These are phyloP conservation scores for Clarireedia hainanense DNA, from an alignment of 2,329 filamentous ascomycete species.

Conservation along the genomic window DNA sequence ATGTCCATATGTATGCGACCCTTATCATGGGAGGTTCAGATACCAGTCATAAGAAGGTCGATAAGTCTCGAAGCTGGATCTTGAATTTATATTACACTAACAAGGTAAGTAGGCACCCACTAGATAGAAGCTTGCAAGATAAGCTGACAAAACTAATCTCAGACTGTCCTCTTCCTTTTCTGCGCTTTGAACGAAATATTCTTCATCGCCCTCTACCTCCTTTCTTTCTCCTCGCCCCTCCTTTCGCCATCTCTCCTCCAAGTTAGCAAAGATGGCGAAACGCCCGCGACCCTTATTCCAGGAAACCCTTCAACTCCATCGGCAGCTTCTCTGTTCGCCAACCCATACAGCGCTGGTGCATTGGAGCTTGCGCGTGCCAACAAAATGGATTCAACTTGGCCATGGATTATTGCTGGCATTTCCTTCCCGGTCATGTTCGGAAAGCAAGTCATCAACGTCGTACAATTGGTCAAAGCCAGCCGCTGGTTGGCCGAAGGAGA, in stretches of 20 bases:
- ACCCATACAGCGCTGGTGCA: conserved; percentile 85
- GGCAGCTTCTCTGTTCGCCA: conserved; percentile 68
- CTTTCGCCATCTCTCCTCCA: conserved; percentile 76
- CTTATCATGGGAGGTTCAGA: conserved; percentile 76
- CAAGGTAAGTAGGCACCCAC: conserved; percentile 55
- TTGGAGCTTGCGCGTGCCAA: conserved; percentile 90
- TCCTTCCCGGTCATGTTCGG: conserved; percentile 80
- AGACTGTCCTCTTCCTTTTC: conserved; percentile 87
- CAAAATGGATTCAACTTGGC: conserved; percentile 73
- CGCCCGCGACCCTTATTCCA: conserved; percentile 47
- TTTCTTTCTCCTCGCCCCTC: conserved; percentile 88
- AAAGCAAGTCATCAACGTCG: conserved; percentile 90
- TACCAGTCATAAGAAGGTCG: conserved; percentile 86
- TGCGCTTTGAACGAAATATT: conserved; percentile 91
- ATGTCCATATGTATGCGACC: conserved; percentile 98
- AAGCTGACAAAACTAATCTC: conserved; percentile 8
- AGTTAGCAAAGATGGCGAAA: conserved; percentile 47
- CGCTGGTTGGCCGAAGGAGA: conserved; percentile 93
- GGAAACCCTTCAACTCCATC: conserved; percentile 64
- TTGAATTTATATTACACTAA: conserved; percentile 96
- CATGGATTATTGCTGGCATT: conserved; percentile 73
- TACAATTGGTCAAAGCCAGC: conserved; percentile 90
- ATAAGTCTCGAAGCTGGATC: conserved; percentile 78
- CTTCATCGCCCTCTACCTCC: conserved; percentile 96
- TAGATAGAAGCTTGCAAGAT: not conserved